These are phyloP conservation scores for Arthrobotrys sphaeroides DNA, from an alignment of 2,329 filamentous ascomycete genomes.

Conservation along the genomic window DNA sequence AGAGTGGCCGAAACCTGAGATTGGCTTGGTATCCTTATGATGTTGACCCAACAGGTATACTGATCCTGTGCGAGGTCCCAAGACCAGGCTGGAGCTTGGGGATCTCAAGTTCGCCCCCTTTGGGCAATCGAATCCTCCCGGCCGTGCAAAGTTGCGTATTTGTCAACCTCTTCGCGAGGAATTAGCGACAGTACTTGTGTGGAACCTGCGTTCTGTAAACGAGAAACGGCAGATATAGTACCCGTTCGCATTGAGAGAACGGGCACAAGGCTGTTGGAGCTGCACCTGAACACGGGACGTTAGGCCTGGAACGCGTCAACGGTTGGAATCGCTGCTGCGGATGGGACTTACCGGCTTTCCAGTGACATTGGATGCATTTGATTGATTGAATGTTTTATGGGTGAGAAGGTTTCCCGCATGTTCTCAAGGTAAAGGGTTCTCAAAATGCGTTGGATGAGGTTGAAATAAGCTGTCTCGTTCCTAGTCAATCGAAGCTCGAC, in stretches of 20 bases:
- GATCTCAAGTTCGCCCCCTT: neutral
- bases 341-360: neutral
- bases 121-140: slow-evolving; percentile 26
- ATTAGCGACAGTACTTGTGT: slow-evolving; percentile 3
- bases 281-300: neutral
- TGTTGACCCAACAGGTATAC: slow-evolving; percentile 16
- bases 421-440: no score
- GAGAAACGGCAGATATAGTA: no score
- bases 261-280: neutral
- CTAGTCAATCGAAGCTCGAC: neutral
- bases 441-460: slow-evolving; percentile 12
- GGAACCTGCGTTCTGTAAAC: neutral
- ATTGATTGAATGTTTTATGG: neutral
- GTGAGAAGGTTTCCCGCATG: no score
- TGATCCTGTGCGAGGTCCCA: neutral
- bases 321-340: neutral
- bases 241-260: no score
- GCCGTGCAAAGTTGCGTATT: slow-evolving; percentile 23
- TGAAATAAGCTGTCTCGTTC: neutral
- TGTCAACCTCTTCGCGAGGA: slow-evolving; percentile 36
- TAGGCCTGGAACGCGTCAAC: neutral
- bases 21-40: neutral
- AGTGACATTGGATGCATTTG: neutral
- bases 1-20: neutral
- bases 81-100: neutral